Base-by-base conservation (phyloP, 1,284 basidiomycete species). In the Ustilago trichophora region DNA sequence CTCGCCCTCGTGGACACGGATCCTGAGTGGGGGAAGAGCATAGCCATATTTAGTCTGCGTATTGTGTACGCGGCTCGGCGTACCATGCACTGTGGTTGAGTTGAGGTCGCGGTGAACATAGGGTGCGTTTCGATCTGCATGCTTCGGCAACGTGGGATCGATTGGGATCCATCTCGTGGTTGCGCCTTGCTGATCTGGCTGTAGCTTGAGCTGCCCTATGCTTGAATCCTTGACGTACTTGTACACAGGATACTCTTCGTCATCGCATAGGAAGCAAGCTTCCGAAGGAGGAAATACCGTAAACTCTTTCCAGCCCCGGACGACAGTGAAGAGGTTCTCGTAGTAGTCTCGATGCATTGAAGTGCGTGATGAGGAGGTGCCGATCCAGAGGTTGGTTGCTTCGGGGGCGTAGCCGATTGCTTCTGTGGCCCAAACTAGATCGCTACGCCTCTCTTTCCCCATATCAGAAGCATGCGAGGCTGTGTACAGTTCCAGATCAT, bases 361-460 rank as follows among this genome's bases (percentile, higher is more conserved):
- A 31, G 63, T 74, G 16, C 46, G 43, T 19, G 66, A 70, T 9
- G 60, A 38, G 2, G 55, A 57, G 3, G 66, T 71, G 18, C 76
- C 76, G 42, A 77, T 66, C 76, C 76, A 78, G 44, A 77, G 44
- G 46, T 78, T 78, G 38, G 62, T 73, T 6, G 76, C 76, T 35
- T 77, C 76, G 8, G 76, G 75, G 12, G 38, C 11, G 15, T 52
- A 42, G 9, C 58, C 69, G 12, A 77, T 53, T 6, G 75, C 76
- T 35, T 76, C 63, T 5, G 57, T 63, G 0, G 75, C 76, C 73
- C 73, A 78, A 1, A n/a, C 5, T 19, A 73, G 24, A 36, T 67
- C 56, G 24, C 54, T 62, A 24, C 52, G 58, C 1, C 8, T 19
- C 4, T 3, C 15, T 7, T 7, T 18, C n/a, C 13, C 8, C 10